Evolutionary conservation across 2,329 filamentous ascomycete genomes (phyloP).

Genomic region (Fusarium subglutinans): DNA sequence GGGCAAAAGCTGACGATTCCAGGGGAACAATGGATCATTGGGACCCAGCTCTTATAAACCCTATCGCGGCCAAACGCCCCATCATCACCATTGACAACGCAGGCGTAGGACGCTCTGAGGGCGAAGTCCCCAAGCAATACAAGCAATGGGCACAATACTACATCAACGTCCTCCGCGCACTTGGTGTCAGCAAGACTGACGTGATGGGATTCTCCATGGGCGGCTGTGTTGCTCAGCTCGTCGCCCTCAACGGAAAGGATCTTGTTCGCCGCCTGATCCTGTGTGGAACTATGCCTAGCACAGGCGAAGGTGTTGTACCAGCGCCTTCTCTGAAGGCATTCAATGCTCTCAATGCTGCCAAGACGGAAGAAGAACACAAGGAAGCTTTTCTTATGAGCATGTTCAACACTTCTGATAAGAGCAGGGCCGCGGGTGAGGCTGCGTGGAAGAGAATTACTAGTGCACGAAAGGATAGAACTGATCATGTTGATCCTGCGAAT

Average conservation of each 20-base stretch:
- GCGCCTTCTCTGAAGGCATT: conserved; percentile 47
- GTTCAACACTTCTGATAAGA: conserved; percentile 46
- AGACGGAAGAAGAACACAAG: conserved; percentile 46
- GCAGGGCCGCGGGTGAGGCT: conserved; percentile 45
- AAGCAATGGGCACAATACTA: conserved; percentile 47
- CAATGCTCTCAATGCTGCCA: conserved; percentile 45
- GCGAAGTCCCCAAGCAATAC: conserved; percentile 50
- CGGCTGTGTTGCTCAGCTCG: conserved; percentile 56
- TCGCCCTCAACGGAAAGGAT: conserved; percentile 51
- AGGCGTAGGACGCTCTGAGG: conserved; percentile 57
- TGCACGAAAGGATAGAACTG: conserved; percentile 39
- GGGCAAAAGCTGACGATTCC: neutral
- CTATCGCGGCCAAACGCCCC: conserved; percentile 52
- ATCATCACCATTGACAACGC: conserved; percentile 59
- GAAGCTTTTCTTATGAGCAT: conserved; percentile 48
- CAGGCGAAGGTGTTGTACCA: conserved; percentile 46
- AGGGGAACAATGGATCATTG: conserved; percentile 52
- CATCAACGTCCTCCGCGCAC: conserved; percentile 48
- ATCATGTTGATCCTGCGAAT: conserved; percentile 40
- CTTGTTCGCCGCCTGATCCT: conserved; percentile 54
- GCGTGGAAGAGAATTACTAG: conserved; percentile 49
- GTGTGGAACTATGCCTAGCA: conserved; percentile 55
- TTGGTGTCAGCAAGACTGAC: conserved; percentile 53
- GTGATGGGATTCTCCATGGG: conserved; percentile 62
- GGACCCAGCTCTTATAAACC: conserved; percentile 57